phyloP scores from a whole-genome alignment of 352 stramenopile species.

The Phytophthora colocasiae region DNA sequence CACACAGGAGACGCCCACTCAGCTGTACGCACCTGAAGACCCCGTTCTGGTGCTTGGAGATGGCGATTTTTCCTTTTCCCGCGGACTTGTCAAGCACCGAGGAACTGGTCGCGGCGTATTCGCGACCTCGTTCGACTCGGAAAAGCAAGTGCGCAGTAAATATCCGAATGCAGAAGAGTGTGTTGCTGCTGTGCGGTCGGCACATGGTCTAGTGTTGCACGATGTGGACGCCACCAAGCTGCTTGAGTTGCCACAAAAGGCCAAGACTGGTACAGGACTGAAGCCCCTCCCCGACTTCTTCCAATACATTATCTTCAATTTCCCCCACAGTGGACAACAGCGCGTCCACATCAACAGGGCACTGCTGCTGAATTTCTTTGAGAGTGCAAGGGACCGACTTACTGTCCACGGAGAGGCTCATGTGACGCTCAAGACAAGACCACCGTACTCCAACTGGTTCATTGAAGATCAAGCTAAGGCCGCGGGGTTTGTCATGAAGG shows the following conservation, averaged over 20 bases:
- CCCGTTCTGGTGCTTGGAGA: slow-evolving; percentile 81
- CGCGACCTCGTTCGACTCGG: slow-evolving; percentile 84
- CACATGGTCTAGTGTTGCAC: slow-evolving; percentile 66
- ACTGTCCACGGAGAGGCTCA: slow-evolving; percentile 71
- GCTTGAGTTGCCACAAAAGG: slow-evolving; percentile 47
- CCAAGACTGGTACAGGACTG: slow-evolving; percentile 27
- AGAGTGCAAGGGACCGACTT: slow-evolving; percentile 74
- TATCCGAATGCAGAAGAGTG: slow-evolving; percentile 82
- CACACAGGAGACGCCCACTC: not conserved
- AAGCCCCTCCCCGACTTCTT: slow-evolving; percentile 61
- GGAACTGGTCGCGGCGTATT: slow-evolving; percentile 60
- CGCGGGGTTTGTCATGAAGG: slow-evolving; percentile 80
- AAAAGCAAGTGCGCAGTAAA: slow-evolving; percentile 67
- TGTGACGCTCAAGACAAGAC: slow-evolving; percentile 86
- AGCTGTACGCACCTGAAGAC: slow-evolving; percentile 65
- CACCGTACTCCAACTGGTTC: slow-evolving; percentile 90
- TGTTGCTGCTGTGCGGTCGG: slow-evolving; percentile 56
- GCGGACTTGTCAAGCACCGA: slow-evolving; percentile 70
- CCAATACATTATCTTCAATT: slow-evolving; percentile 91
- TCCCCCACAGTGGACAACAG: slow-evolving; percentile 89
- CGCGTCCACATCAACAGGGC: slow-evolving; percentile 89
- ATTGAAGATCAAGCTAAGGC: slow-evolving; percentile 84
- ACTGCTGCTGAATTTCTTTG: slow-evolving; percentile 86
- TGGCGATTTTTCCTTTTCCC: slow-evolving; percentile 88
- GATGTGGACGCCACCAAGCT: slow-evolving; percentile 87